These are phyloP conservation scores for Diplodia sapinea DNA, from an alignment of 2,329 filamentous ascomycete genomes.

Conservation along the genomic window DNA sequence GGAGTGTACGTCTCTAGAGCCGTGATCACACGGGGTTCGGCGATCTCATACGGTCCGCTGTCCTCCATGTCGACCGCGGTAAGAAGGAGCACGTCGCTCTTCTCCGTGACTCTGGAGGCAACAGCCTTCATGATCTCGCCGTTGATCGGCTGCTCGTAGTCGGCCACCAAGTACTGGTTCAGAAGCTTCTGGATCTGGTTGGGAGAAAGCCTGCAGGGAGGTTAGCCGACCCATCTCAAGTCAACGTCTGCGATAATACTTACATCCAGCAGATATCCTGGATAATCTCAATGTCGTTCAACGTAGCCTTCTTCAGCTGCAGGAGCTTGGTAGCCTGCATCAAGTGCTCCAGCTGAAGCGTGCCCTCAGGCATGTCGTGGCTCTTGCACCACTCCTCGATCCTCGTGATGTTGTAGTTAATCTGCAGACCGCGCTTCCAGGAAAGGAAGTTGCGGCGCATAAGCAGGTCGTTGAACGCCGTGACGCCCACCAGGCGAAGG, in stretches of 20 bases:
- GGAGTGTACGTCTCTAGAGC: conserved; percentile 98
- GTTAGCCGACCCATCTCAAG: conserved; percentile 51
- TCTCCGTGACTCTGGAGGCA: conserved; percentile 94
- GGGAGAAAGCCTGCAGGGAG: conserved; percentile 68
- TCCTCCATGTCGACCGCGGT: conserved; percentile 99
- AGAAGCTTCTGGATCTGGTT: conserved; percentile 99
- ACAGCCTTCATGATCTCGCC: conserved; percentile 99
- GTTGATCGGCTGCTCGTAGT: conserved; percentile 99
- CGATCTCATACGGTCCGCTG: conserved; percentile 97
- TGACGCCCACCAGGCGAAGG: conserved; percentile 90
- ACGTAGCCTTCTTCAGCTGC: conserved; percentile 96
- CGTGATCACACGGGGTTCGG: conserved; percentile 92
- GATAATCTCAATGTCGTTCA: conserved; percentile 99
- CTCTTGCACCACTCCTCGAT: conserved; percentile 99
- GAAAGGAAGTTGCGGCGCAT: conserved; percentile 99
- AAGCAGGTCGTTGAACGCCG: conserved; percentile 95
- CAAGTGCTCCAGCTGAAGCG: conserved; percentile 93
- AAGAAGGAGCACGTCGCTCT: conserved; percentile 92
- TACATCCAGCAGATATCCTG: conserved; percentile 99
- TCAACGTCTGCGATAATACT: conserved; percentile 2
- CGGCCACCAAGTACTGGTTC: conserved; percentile 97
- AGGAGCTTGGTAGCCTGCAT: conserved; percentile 99
- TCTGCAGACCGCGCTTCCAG: conserved; percentile 98
- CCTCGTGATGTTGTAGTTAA: conserved; percentile 99
- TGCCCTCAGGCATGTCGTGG: conserved; percentile 98